A percentile compares a stretch with the other conserved stretches of the same genome.
Conservation (phyloP, 257 asterid genomes). For the Solanum megistacrolobum region DNA sequence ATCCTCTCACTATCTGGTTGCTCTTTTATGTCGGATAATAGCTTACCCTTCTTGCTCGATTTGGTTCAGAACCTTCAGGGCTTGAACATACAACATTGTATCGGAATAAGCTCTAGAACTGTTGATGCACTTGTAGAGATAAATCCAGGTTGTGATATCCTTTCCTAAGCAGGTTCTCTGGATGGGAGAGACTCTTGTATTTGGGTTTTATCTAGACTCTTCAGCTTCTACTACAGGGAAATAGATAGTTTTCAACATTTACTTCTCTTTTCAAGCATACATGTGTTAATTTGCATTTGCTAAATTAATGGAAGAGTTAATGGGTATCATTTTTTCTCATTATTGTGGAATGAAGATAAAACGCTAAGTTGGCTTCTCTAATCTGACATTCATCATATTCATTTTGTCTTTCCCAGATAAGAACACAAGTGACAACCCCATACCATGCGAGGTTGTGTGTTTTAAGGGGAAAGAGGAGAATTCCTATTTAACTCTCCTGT, state of each 20-base stretch:
- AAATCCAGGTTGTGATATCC: no score
- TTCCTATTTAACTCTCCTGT: neutral
- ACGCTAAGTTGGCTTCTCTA: neutral
- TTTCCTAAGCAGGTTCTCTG: no score
- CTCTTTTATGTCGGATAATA: conserved; percentile 31
- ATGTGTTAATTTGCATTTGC: neutral
- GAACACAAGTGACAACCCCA: neutral
- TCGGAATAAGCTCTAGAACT: no score
- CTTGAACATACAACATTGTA: conserved; percentile 61
- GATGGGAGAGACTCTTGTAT: no score
- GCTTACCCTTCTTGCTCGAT: conserved; percentile 37
- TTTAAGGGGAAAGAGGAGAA: no score
- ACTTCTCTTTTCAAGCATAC: neutral
- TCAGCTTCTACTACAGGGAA: no score
- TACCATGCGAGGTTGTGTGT: neutral
- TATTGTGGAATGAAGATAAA: neutral
- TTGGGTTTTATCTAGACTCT: no score
- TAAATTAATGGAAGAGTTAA: neutral
- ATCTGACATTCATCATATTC: no score
- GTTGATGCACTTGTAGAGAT: no score
- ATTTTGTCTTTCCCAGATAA: neutral
- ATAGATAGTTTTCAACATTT: no score
- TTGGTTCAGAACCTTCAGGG: conserved; percentile 49
- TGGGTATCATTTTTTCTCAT: neutral
- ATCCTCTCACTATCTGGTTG: conserved; percentile 53